Percentiles rank a stretch among this genome's conserved stretches.
These are phyloP conservation scores for Serpula lacrymans DNA, from an alignment of 768 basidiomycete genomes.

Conservation along the genomic window DNA sequence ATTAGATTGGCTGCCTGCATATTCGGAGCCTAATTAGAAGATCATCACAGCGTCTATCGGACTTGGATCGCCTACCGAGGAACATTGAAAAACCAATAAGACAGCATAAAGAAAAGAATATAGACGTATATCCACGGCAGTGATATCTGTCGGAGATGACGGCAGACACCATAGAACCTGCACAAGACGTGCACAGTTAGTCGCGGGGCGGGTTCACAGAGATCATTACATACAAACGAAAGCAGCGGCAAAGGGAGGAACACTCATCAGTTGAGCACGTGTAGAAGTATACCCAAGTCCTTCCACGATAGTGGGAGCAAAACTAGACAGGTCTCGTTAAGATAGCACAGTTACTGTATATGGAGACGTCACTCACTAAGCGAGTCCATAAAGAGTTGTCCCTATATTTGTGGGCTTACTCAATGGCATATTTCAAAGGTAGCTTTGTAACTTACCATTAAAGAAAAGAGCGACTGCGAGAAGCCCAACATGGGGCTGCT, in stretches of 20 bases:
- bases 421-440: background rate
- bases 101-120: constrained; percentile 41
- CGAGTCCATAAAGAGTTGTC: constrained; percentile 10
- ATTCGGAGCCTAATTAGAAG: too few relatives aligned
- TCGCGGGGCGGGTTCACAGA: background rate
- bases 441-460: constrained; percentile 35
- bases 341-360: constrained; percentile 35
- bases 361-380: constrained; percentile 17
- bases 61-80: constrained; percentile 35
- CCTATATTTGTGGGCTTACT: constrained; percentile 11
- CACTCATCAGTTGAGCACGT: constrained; percentile 59
- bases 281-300: constrained; percentile 54
- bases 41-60: background rate
- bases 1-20: constrained; percentile 26
- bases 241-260: constrained; percentile 50
- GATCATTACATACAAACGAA: constrained; percentile 39
- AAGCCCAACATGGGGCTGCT: constrained; percentile 53
- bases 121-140: constrained; percentile 45
- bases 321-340: constrained; percentile 47
- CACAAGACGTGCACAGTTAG: background rate
- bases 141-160: constrained; percentile 51
- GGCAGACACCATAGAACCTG: constrained; percentile 39
- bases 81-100: constrained; percentile 55
- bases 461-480: constrained; percentile 50
- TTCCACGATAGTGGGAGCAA: constrained; percentile 70